Percentiles rank a stretch among this genome's conserved stretches.
phyloP scores from a whole-genome alignment of 352 stramenopile species.

The Albugo candida region DNA sequence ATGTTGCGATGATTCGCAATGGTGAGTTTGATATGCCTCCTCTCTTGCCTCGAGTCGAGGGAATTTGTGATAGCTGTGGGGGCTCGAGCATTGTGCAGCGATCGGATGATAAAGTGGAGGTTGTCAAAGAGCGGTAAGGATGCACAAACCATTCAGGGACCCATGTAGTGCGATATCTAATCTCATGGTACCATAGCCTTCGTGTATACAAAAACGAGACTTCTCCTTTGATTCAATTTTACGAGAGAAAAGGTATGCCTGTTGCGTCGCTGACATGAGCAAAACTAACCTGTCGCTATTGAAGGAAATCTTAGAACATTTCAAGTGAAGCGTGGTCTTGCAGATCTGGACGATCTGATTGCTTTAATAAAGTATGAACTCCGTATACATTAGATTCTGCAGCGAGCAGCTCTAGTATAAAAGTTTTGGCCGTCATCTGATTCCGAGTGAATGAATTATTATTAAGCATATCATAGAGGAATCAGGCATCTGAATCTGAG shows the following conservation, averaged over 20 bases:
- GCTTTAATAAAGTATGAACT: slow-evolving; percentile 46
- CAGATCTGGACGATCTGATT: slow-evolving; percentile 59
- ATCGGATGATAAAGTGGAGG: slow-evolving; percentile 57
- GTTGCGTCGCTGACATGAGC: not conserved
- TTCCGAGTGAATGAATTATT: no score
- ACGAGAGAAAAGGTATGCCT: slow-evolving; percentile 31
- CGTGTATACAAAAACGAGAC: slow-evolving; percentile 82
- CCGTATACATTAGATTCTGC: slow-evolving; percentile 14
- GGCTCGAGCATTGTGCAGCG: slow-evolving; percentile 52
- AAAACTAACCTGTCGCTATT: no score
- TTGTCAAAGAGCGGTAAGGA: slow-evolving; percentile 45
- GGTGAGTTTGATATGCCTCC: slow-evolving; percentile 81
- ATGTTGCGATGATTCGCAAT: slow-evolving; percentile 72
- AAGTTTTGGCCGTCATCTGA: no score
- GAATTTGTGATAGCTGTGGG: slow-evolving; percentile 65
- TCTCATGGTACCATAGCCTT: slow-evolving; percentile 14
- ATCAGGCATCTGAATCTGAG: no score
- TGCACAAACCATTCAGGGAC: not conserved
- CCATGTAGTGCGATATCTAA: not conserved
- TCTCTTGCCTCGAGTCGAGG: slow-evolving; percentile 68
- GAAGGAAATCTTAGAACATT: slow-evolving; percentile 56
- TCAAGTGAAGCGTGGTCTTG: slow-evolving; percentile 70
- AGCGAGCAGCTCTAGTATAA: no score
- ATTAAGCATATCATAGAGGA: no score
- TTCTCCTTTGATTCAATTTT: slow-evolving; percentile 72